Conservation (phyloP, 805 yeast species). For the Candida michaelii region DNA sequence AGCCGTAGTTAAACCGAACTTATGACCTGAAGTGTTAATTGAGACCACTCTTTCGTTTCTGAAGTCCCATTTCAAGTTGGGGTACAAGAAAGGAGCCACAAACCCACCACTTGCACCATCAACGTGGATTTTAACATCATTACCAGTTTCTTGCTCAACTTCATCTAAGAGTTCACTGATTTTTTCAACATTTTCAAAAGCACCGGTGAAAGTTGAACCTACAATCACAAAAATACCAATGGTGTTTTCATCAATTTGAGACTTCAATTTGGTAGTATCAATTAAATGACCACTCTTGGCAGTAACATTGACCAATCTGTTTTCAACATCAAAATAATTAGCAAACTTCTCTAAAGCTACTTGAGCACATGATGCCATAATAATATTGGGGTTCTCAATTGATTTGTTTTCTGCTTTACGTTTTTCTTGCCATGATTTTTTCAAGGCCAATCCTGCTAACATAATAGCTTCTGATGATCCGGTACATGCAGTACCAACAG, state of each 20-base stretch:
- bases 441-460: constrained; percentile 91
- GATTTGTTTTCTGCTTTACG: constrained; percentile 61
- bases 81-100: constrained; percentile 80
- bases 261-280: constrained; percentile 58
- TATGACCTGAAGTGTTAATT: constrained; percentile 90
- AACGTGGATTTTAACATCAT: constrained; percentile 78
- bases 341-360: constrained; percentile 95
- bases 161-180: constrained; percentile 68
- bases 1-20: constrained; percentile 86
- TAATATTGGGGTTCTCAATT: constrained; percentile 69
- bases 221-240: constrained; percentile 86
- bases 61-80: constrained; percentile 83
- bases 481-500: constrained; percentile 88
- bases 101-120: constrained; percentile 94
- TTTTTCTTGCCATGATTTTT: constrained; percentile 79
- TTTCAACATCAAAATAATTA: constrained; percentile 88
- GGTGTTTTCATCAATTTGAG: constrained; percentile 82
- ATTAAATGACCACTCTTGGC: constrained; percentile 61
- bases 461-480: constrained; percentile 94
- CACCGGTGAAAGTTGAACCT: constrained; percentile 93
- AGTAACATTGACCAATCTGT: constrained; percentile 68
- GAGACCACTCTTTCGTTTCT: constrained; percentile 71
- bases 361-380: constrained; percentile 92
- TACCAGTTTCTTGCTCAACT: constrained; percentile 64
- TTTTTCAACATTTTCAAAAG: constrained; percentile 72